Evolutionary conservation across 73 alveolate genomes (phyloP).

Genomic region (Stentor roeselii): DNA sequence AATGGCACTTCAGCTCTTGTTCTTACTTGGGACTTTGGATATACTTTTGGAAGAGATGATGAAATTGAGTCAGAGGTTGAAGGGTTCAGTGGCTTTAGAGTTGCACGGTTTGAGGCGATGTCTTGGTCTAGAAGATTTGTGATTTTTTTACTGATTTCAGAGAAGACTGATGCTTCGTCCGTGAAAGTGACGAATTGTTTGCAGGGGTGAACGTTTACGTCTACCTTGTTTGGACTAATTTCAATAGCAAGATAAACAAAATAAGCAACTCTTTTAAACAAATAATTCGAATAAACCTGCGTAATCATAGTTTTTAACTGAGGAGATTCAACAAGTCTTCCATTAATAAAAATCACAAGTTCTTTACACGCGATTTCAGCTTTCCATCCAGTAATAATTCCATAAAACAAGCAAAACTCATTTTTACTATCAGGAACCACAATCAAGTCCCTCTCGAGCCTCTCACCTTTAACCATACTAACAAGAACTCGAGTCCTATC

Average conservation of each 20-base stretch:
- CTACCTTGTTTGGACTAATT: conserved; percentile 61
- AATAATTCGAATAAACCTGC: conserved; percentile 40
- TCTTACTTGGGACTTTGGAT: conserved; percentile 27
- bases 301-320: conserved; percentile 53
- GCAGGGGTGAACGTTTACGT: conserved; percentile 89
- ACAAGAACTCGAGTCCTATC: conserved; percentile 33
- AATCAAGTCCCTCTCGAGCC: neutral
- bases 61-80: neutral
- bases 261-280: conserved; percentile 46
- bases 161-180: conserved; percentile 57
- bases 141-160: conserved; percentile 41
- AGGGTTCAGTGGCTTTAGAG: neutral
- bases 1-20: neutral
- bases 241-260: conserved; percentile 62
- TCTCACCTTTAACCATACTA: neutral
- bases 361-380: conserved; percentile 36
- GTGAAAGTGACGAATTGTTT: conserved; percentile 71
- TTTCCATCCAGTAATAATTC: neutral
- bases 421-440: neutral
- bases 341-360: conserved; percentile 67
- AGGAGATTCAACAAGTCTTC: conserved; percentile 71
- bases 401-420: neutral
- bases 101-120: conserved; percentile 1
- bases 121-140: too few species aligned
- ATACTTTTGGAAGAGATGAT: neutral